Percentiles rank a stretch among this genome's conserved stretches.
Conservation (phyloP, 768 basidiomycete species). For the Gelatoporia subvermispora region DNA sequence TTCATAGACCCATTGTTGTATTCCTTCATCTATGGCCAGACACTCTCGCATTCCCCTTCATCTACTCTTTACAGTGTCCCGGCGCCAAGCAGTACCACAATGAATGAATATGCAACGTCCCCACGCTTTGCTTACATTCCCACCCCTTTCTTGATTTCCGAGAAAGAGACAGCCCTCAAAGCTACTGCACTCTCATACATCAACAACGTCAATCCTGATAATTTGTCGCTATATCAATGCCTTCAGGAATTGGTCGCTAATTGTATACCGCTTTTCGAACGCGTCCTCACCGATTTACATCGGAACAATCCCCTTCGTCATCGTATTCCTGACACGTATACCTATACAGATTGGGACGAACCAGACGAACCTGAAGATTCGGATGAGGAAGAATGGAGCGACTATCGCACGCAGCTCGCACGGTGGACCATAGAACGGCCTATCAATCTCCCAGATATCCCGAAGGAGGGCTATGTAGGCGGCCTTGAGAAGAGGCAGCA, state of each 20-base stretch:
- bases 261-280: constrained; percentile 48
- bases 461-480: constrained; percentile 38
- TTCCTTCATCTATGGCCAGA: constrained; percentile 12
- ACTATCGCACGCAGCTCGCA: constrained; percentile 37
- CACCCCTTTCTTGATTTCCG: constrained; percentile 35
- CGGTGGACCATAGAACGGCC: constrained; percentile 41
- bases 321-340: constrained; percentile 38
- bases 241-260: constrained; percentile 30
- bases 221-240: constrained; percentile 26
- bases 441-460: constrained; percentile 41
- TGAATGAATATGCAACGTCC: constrained; percentile 28
- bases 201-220: constrained; percentile 43
- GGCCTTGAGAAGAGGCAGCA: constrained; percentile 39
- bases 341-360: constrained; percentile 43
- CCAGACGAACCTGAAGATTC: constrained; percentile 45
- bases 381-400: constrained; percentile 43
- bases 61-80: neutral
- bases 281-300: constrained; percentile 47
- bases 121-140: constrained; percentile 39
- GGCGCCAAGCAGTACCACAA: neutral
- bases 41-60: neutral
- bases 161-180: constrained; percentile 16
- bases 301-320: constrained; percentile 40
- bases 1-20: constrained; percentile 6
- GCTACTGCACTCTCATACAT: constrained; percentile 43